Evolutionary conservation across 2,329 filamentous ascomycete genomes (phyloP), one percentile per base, ranked within the genome.

Genomic region (Diaporthe velutina): DNA sequence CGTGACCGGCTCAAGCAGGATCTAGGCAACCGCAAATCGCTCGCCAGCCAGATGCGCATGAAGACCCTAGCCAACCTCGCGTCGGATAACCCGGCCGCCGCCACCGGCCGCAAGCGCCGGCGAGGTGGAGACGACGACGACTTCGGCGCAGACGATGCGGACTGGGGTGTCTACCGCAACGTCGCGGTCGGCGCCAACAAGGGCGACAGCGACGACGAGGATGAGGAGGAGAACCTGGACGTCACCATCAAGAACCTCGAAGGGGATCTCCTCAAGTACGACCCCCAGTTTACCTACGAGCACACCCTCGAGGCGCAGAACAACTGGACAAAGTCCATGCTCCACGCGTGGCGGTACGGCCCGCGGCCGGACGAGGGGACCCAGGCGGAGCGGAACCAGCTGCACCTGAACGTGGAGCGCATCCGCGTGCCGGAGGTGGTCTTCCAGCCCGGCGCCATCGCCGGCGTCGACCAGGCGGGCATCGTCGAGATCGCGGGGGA

Each of bases 21-120:
- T 81, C 90, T 98, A 1, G 96, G 96, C 73, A 98, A 98, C 84
- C 94, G 97, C 81, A 99, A 99, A 84, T 98, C 96, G 0, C 91
- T 98, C 28, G 97, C 97, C 12, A 97, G 94, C 74, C 96, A 98
- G 83, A 97, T 98, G 85, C 94, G 97, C 77, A 99, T 99, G 97
- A 98, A 98, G 86, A 96, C 93, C 68, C 95, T 99, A 74, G 97
- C 97, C 75, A 98, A 98, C 81, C 92, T 99, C 1, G 97, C 97
- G 4, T 96, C 96, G 0, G 97, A 99, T 83, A 92, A 91, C 8
- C 95, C 96, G 0, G 87, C 89, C 71, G 85, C 84, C 9, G 72
- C 76, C 22, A 75, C 76, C 0, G 88, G 88, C 77, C 95, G 96
- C 83, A 97, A 98, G 84, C 91, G 96, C 73, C 89, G 95, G 19